Conservation (phyloP, 345 rosid species). For the Cardiospermum halicacabum region DNA sequence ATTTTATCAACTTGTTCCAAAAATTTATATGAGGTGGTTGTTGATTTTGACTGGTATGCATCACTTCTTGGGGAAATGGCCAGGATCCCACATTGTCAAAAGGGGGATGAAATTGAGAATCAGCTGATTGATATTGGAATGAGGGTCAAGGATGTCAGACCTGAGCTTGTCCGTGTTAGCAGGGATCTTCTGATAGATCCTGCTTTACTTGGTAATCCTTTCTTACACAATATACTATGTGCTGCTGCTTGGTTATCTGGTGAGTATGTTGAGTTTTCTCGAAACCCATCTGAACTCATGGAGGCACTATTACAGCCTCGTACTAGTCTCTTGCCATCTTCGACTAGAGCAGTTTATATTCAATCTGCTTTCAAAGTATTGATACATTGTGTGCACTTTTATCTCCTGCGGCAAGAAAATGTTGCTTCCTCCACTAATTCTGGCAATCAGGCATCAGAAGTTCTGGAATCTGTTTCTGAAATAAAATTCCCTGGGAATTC, state of each 20-base stretch:
- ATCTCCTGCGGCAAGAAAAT: conserved; percentile 30
- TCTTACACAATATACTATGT: conserved; percentile 66
- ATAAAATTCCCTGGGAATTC: conserved; percentile 20
- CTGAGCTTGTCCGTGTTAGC: conserved; percentile 62
- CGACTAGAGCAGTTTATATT: conserved; percentile 60
- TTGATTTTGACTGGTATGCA: conserved; percentile 90
- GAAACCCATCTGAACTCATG: conserved; percentile 61
- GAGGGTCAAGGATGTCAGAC: conserved; percentile 91
- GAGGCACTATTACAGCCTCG: conserved; percentile 93
- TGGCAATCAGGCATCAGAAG: conserved; percentile 17
- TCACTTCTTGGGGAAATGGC: conserved; percentile 90
- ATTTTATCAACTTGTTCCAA: conserved; percentile 62
- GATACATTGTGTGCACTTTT: conserved; percentile 42
- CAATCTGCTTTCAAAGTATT: conserved; percentile 73
- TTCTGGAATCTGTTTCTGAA: conserved; percentile 21
- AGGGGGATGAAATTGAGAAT: conserved; percentile 77
- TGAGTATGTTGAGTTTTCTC: conserved; percentile 71
- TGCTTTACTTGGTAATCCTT: conserved; percentile 85
- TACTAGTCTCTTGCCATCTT: conserved; percentile 61
- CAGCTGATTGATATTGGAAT: conserved; percentile 83
- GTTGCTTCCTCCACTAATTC: conserved; percentile 13
- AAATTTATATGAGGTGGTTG: conserved; percentile 65
- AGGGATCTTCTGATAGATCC: conserved; percentile 90
- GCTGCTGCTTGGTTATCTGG: conserved; percentile 97
- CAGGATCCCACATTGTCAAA: conserved; percentile 76